Evolutionary conservation across 2,329 filamentous ascomycete genomes (phyloP).

Genomic region (Anthostomella pinea): DNA sequence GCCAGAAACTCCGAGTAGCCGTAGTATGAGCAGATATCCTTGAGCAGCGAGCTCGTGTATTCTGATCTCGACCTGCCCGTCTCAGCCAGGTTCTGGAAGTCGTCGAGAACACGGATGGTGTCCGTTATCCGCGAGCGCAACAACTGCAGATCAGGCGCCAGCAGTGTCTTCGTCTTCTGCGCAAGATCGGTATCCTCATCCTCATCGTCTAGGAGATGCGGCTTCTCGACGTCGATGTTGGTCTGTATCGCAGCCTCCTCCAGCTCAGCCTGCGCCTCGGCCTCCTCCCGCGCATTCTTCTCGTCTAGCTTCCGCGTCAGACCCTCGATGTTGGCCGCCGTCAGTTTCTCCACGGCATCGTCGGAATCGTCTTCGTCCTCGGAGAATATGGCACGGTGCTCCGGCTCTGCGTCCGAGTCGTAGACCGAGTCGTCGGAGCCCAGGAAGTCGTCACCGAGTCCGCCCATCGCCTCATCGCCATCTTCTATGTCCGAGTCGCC

Average conservation of each 20-base stretch:
- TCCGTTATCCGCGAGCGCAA: slow-evolving; percentile 88
- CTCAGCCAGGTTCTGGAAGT: slow-evolving; percentile 79
- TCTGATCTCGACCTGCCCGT: slow-evolving; percentile 79
- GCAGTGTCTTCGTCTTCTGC: slow-evolving; percentile 57
- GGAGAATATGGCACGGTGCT: slow-evolving; percentile 75
- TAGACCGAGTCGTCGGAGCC: slow-evolving; percentile 60
- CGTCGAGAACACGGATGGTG: slow-evolving; percentile 85
- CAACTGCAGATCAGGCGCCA: slow-evolving; percentile 88
- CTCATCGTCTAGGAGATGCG: slow-evolving; percentile 61
- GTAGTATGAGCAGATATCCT: slow-evolving; percentile 95
- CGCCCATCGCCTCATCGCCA: slow-evolving; percentile 38
- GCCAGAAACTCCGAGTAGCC: slow-evolving; percentile 94
- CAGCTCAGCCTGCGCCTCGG: slow-evolving; percentile 80
- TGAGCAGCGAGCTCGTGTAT: slow-evolving; percentile 81
- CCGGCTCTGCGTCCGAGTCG: slow-evolving; percentile 67
- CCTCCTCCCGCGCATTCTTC: slow-evolving; percentile 73
- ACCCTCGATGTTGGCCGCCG: slow-evolving; percentile 93
- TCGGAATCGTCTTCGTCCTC: slow-evolving; percentile 91
- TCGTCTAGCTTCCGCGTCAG: slow-evolving; percentile 81
- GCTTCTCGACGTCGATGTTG: slow-evolving; percentile 79
- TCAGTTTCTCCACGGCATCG: slow-evolving; percentile 84
- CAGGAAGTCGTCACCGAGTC: slow-evolving; percentile 58
- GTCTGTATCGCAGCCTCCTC: slow-evolving; percentile 85
- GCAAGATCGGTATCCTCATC: slow-evolving; percentile 61
- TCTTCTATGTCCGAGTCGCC: slow-evolving; percentile 42